phyloP scores from a whole-genome alignment of 345 rosid species.

The Corchorus capsularis region DNA sequence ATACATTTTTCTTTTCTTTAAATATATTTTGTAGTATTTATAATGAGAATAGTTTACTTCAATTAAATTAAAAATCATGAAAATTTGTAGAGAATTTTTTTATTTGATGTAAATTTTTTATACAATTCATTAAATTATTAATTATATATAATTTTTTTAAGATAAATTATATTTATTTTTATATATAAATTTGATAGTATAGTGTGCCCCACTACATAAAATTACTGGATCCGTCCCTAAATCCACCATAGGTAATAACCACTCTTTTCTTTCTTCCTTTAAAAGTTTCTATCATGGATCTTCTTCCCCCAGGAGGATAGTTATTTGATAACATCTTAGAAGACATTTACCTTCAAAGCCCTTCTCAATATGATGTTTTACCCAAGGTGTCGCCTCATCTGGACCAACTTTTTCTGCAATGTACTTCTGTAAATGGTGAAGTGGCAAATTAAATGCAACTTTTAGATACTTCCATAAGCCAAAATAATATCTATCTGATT shows the following conservation, averaged over 20 bases:
- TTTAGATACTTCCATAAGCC: background rate
- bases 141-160: no score
- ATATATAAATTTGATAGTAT: no score
- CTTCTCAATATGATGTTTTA: conserved; percentile 49
- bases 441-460: background rate
- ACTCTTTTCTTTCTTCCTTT: background rate
- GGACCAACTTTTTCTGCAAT: conserved; percentile 57
- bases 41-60: no score
- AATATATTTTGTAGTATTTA: no score
- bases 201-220: no score
- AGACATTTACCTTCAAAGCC: conserved; percentile 64
- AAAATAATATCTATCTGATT: background rate
- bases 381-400: conserved; percentile 55
- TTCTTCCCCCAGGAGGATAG: background rate
- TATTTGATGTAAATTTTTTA: no score
- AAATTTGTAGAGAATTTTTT: no score
- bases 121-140: no score
- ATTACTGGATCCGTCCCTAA: no score
- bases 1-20: no score
- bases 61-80: no score
- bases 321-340: background rate
- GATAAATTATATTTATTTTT: no score
- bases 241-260: background rate
- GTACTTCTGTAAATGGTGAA: conserved; percentile 41
- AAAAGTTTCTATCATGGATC: background rate